Base-by-base conservation (phyloP, 108 stramenopile genomes). In the Cyclotella cryptica region DNA sequence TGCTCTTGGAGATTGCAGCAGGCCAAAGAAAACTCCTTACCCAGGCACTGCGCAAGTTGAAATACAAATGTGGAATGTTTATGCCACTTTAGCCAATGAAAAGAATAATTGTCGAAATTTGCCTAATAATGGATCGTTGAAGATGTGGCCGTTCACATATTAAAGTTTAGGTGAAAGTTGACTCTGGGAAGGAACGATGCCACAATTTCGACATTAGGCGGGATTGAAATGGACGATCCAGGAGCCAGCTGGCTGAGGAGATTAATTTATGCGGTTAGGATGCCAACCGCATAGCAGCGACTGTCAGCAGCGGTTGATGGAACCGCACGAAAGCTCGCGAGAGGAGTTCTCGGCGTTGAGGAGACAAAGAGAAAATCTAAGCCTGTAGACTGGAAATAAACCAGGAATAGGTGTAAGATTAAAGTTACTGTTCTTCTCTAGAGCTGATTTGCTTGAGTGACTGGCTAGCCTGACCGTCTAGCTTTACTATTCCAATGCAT, bases 91-190 rank as follows among this genome's bases (percentile, higher is more conserved):
- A 24, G 21, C 47, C 14, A 45, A 73, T 26, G 15, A 62, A 45
- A 55, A 57, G 21, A 61, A 35, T 21, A 44, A 51, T n/a, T 29
- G 42, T 35, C 0, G 58, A 15, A 71, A 52, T n/a, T 7, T 6
- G 6, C 28, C 3, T 24, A 27, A 71, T 17, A 29, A 53, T 43
- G 61, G 41, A 27, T 29, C 61, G 0, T 19, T 55, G 13, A 68
- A 69, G 58, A 57, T 78, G 22, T 67, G 78, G 28, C 81, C 79
- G 15, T 91, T 89, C 51, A 71, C 88, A 51, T 95, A 81, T 63
- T 69, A 89, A 46, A 77, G 88, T 46, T 77, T 95, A 5, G 94
- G 94, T 10, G 90, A 89, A 76, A 89, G 91, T 61, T 95, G 71
- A 84, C 89, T 27, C 71, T 90, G 35, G 89, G 89, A 29, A 85